Percentiles rank a stretch among this genome's conserved stretches.
phyloP scores from a whole-genome alignment of 768 basidiomycete species.

The Mycena rebaudengoi region DNA sequence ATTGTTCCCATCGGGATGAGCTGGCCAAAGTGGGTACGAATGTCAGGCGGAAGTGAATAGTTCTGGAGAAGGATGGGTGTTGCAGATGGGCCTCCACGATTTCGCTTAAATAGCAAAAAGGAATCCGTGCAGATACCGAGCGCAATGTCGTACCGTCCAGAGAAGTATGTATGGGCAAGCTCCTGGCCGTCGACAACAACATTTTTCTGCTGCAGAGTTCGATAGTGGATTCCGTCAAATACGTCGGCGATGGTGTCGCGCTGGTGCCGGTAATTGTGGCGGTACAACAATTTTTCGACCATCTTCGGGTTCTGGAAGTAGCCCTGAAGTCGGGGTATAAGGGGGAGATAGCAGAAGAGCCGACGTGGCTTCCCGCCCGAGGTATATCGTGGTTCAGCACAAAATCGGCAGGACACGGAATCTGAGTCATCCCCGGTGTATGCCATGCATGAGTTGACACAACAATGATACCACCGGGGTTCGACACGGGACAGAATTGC shows the following conservation, averaged over 20 bases:
- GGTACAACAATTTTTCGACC: conserved; percentile 24
- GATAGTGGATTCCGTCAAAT: conserved; percentile 44
- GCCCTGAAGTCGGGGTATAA: conserved; percentile 38
- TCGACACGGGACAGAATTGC: conserved; percentile 33
- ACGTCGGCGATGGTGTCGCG: conserved; percentile 37
- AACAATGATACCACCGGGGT: conserved; percentile 40
- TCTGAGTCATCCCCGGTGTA: conserved; percentile 34
- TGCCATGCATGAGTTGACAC: conserved; percentile 41
- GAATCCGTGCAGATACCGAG: conserved; percentile 54
- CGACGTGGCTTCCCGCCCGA: conserved; percentile 13
- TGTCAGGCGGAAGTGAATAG: conserved; percentile 45
- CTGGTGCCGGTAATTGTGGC: conserved; percentile 12
- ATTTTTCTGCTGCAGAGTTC: conserved; percentile 20
- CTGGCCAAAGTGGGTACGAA: conserved; percentile 34
- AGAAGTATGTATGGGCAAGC: conserved; percentile 43
- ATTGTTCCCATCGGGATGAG: conserved; percentile 41
- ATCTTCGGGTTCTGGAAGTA: conserved; percentile 23
- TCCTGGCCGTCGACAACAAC: conserved; percentile 38
- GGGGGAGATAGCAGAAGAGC: conserved; percentile 35
- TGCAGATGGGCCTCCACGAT: conserved; percentile 35
- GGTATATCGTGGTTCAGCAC: conserved; percentile 24
- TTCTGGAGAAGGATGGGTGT: conserved; percentile 56
- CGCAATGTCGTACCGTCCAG: conserved; percentile 48
- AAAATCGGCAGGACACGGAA: conserved; percentile 26
- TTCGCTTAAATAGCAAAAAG: conserved; percentile 46